phyloP scores from a whole-genome alignment of 148 eudicot genomes.

The Simmondsia chinensis region DNA sequence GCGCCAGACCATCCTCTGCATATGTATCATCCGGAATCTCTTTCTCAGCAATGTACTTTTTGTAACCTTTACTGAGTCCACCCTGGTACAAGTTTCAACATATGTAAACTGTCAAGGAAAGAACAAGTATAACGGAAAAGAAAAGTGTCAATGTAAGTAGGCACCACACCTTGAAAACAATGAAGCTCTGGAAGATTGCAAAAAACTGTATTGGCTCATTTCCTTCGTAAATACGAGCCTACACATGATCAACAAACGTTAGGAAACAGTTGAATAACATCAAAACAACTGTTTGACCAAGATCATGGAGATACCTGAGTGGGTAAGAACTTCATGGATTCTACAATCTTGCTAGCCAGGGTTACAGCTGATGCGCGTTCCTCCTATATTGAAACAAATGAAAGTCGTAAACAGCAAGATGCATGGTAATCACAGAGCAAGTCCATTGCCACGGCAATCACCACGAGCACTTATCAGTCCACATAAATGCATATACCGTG shows the following conservation, averaged over 20 bases:
- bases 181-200: conserved; percentile 86
- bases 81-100: conserved; percentile 38
- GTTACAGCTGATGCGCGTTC: conserved; percentile 68
- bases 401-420: neutral
- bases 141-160: neutral
- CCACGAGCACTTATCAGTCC: too few species aligned
- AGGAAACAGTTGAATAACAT: conserved; percentile 11
- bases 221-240: conserved; percentile 87
- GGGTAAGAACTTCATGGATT: conserved; percentile 70
- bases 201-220: conserved; percentile 83
- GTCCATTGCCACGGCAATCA: neutral
- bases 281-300: too few species aligned
- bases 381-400: conserved; percentile 37
- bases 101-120: conserved; percentile 4
- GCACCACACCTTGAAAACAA: conserved; percentile 71
- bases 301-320: too few species aligned
- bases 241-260: conserved; percentile 15
- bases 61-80: conserved; percentile 69
- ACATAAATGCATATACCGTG: too few species aligned
- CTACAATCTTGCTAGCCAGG: conserved; percentile 82
- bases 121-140: neutral
- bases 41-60: conserved; percentile 46
- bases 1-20: conserved; percentile 55
- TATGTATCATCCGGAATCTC: conserved; percentile 61
- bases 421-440: conserved; percentile 5